Evolutionary conservation across 768 basidiomycete genomes (phyloP).

Genomic region (Mycena venus): DNA sequence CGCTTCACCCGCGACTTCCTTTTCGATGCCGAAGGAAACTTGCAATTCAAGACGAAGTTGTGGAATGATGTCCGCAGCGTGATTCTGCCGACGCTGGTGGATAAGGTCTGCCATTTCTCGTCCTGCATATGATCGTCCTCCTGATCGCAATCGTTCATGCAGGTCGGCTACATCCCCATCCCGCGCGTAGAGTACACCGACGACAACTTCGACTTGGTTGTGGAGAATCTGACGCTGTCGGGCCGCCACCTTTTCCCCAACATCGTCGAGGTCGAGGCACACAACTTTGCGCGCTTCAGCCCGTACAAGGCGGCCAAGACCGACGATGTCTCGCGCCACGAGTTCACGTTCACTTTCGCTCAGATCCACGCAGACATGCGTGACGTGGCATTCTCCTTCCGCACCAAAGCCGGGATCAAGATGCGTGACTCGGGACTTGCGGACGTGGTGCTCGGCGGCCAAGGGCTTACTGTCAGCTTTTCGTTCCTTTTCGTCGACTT

Average conservation of each 20-base stretch:
- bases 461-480: conserved; percentile 77
- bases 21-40: conserved; percentile 82
- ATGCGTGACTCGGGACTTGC: conserved; percentile 87
- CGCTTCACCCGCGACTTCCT: conserved; percentile 87
- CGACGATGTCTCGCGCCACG: conserved; percentile 75
- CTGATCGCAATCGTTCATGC: neutral
- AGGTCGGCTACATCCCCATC: conserved; percentile 89
- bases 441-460: conserved; percentile 87
- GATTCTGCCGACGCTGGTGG: conserved; percentile 84
- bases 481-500: conserved; percentile 7
- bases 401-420: conserved; percentile 87
- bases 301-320: conserved; percentile 68
- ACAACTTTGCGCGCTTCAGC: conserved; percentile 88
- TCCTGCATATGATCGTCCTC: neutral
- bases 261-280: conserved; percentile 76
- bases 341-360: conserved; percentile 78
- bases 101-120: conserved; percentile 63
- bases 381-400: conserved; percentile 93
- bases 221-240: conserved; percentile 92
- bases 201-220: conserved; percentile 86
- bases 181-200: conserved; percentile 96
- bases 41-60: conserved; percentile 90
- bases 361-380: conserved; percentile 96
- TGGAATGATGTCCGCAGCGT: conserved; percentile 91
- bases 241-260: conserved; percentile 94